Evolutionary conservation across 305 asterid species (phyloP).

Genomic region (Stenogyne calaminthoides): DNA sequence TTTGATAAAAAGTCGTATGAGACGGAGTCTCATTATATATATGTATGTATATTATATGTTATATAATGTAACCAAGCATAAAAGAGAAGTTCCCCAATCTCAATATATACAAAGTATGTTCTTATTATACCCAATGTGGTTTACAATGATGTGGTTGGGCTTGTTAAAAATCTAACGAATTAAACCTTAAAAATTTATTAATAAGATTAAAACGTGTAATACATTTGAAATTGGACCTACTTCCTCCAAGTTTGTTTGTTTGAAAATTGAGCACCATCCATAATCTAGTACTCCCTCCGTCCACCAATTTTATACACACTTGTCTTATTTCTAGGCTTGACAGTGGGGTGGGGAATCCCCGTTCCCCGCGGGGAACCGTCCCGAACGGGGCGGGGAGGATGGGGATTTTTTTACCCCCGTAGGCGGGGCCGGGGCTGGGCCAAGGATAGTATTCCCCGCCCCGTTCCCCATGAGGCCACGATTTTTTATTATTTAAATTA

Average conservation of each 20-base stretch:
- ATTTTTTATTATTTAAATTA: too few relatives aligned
- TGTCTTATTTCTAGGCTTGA: too few relatives aligned
- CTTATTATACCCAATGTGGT: not conserved
- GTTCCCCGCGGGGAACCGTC: too few relatives aligned
- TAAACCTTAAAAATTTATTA: not conserved
- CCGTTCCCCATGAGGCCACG: too few relatives aligned
- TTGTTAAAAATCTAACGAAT: not conserved
- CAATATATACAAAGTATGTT: not conserved
- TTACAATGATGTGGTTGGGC: not conserved
- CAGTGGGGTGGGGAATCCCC: too few relatives aligned
- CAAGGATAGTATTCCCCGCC: too few relatives aligned
- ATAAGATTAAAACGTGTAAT: not conserved
- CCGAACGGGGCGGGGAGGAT: too few relatives aligned
- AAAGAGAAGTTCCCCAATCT: constrained; percentile 14
- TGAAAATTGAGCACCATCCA: not conserved
- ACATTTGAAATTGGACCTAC: not conserved
- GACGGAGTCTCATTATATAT: not conserved
- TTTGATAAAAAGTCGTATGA: not conserved
- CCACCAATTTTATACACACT: too few relatives aligned
- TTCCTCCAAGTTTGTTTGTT: not conserved
- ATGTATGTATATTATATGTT: not conserved
- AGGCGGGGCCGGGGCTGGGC: too few relatives aligned
- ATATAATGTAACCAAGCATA: not conserved
- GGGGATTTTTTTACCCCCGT: too few relatives aligned
- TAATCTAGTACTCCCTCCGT: too few relatives aligned